These are phyloP conservation scores for Emergomyces pasteurianus DNA, from an alignment of 2,329 filamentous ascomycete genomes.

Conservation along the genomic window DNA sequence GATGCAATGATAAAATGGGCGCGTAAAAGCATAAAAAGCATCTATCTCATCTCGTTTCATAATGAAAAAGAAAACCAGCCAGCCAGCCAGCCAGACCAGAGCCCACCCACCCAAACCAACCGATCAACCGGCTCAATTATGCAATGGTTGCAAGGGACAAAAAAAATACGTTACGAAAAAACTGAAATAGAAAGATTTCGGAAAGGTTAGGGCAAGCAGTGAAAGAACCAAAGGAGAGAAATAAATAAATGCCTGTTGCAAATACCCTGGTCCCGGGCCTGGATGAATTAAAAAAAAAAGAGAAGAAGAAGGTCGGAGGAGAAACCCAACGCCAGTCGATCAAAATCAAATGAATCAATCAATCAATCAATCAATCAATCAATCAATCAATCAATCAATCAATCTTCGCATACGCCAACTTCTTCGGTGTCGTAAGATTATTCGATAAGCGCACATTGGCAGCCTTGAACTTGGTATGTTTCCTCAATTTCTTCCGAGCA, in stretches of 20 bases:
- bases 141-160: background rate
- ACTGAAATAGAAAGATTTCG: too few species aligned
- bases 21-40: too few species aligned
- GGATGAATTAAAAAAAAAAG: background rate
- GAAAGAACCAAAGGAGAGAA: background rate
- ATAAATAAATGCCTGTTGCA: background rate
- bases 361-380: background rate
- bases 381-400: constrained; percentile 38
- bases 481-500: constrained; percentile 75
- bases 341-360: too few species aligned
- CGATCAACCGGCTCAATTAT: background rate
- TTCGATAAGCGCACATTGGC: constrained; percentile 64
- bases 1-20: too few species aligned
- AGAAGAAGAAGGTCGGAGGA: background rate
- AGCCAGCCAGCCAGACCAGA: background rate
- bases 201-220: background rate
- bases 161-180: background rate
- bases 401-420: constrained; percentile 61
- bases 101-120: background rate
- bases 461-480: constrained; percentile 71
- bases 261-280: background rate
- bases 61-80: background rate
- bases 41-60: too few species aligned
- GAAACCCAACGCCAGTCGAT: background rate
- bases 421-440: constrained; percentile 61